These are phyloP conservation scores for Penicillium bialowiezense DNA, from an alignment of 495 filamentous ascomycete genomes.

Conservation along the genomic window DNA sequence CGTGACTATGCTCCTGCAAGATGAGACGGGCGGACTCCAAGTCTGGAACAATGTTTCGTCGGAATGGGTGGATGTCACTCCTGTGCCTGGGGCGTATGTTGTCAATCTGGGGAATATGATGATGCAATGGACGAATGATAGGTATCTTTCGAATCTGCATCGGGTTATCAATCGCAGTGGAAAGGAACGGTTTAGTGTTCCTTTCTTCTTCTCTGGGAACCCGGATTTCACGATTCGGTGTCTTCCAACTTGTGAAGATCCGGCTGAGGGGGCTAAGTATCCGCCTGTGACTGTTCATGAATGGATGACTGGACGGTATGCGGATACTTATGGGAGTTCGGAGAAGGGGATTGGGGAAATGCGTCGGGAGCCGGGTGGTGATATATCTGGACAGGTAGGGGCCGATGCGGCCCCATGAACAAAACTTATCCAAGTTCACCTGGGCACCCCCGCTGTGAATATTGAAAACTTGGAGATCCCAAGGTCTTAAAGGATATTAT, in stretches of 20 bases:
- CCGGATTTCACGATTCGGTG: slow-evolving; percentile 21
- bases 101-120: slow-evolving; percentile 50
- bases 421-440: too few relatives aligned
- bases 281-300: slow-evolving; percentile 23
- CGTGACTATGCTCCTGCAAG: slow-evolving; percentile 44
- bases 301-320: slow-evolving; percentile 24
- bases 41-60: slow-evolving; percentile 36
- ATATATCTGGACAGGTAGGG: too few relatives aligned
- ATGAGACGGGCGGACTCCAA: slow-evolving; percentile 39
- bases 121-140: slow-evolving; percentile 28
- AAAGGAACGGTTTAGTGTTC: slow-evolving; percentile 23
- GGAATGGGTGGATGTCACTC: slow-evolving; percentile 29
- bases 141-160: slow-evolving; percentile 29
- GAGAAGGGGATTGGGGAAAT: slow-evolving; percentile 2
- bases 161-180: slow-evolving; percentile 29
- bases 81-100: slow-evolving; percentile 38
- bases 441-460: too few relatives aligned
- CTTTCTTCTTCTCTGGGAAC: slow-evolving; percentile 32
- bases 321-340: slow-evolving; percentile 21
- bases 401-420: too few relatives aligned
- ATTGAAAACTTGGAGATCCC: too few relatives aligned
- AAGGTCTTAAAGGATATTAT: too few relatives aligned
- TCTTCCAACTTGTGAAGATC: slow-evolving; percentile 17
- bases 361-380: background rate
- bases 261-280: slow-evolving; percentile 14